Evolutionary conservation across 805 yeast genomes (phyloP).

Genomic region (Zygotorulaspora chibaensis): DNA sequence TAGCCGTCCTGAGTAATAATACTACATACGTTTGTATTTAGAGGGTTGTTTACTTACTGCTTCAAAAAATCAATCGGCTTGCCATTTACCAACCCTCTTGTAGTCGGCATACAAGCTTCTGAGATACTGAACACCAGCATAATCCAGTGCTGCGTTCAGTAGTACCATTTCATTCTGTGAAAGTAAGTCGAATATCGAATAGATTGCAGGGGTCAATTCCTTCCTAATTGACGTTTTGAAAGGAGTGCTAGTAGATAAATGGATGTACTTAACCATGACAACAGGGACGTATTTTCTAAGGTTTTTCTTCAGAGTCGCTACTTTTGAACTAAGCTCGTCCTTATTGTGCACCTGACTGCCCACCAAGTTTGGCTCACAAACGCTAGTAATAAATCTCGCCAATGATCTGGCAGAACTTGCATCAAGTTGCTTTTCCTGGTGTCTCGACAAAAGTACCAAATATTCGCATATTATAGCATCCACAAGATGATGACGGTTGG

Average conservation of each 20-base stretch:
- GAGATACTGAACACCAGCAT: constrained; percentile 63
- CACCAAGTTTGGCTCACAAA: constrained; percentile 61
- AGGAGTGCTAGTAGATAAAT: constrained; percentile 46
- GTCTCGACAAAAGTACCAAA: constrained; percentile 44
- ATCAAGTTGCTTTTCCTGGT: constrained; percentile 18
- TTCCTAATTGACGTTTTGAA: constrained; percentile 46
- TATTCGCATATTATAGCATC: constrained; percentile 46
- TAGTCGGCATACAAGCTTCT: constrained; percentile 67
- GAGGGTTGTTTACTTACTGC: neutral
- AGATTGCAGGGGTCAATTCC: constrained; percentile 52
- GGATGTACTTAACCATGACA: constrained; percentile 55
- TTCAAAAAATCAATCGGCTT: constrained; percentile 28
- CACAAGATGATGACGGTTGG: constrained; percentile 69
- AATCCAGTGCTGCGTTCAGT: constrained; percentile 62
- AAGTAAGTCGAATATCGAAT: constrained; percentile 61
- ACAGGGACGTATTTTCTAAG: constrained; percentile 62
- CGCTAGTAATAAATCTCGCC: constrained; percentile 56
- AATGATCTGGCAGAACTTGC: constrained; percentile 44
- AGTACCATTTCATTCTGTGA: constrained; percentile 61
- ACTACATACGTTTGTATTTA: neutral
- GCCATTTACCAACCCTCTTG: constrained; percentile 79
- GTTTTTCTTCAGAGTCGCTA: constrained; percentile 52
- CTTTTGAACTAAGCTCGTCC: constrained; percentile 48
- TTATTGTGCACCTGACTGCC: constrained; percentile 26
- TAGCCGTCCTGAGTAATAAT: constrained; percentile 3